These are phyloP conservation scores for Fusarium cicatricum DNA, from an alignment of 2,329 filamentous ascomycete genomes.

Conservation along the genomic window DNA sequence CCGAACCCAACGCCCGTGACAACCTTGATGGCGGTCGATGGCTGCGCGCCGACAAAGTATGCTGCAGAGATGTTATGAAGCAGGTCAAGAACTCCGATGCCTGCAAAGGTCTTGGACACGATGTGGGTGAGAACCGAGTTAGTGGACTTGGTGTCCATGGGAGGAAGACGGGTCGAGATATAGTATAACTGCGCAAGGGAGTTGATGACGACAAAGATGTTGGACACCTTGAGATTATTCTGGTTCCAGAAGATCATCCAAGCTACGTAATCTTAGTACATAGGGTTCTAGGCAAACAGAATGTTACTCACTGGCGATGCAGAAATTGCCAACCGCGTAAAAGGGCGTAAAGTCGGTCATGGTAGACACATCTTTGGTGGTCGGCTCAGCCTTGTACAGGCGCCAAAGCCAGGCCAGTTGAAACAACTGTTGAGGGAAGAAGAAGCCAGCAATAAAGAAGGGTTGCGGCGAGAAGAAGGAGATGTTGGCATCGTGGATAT, in stretches of 20 bases:
- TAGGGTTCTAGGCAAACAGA: not conserved
- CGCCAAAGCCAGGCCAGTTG: slow-evolving; percentile 5
- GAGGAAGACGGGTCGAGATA: not conserved
- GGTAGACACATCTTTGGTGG: not conserved
- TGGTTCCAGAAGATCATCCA: slow-evolving; percentile 7
- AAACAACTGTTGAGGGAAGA: slow-evolving; percentile 1
- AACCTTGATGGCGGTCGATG: not conserved
- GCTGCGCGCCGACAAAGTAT: not conserved
- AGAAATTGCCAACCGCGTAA: not conserved
- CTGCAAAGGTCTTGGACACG: slow-evolving; percentile 13
- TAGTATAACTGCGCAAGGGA: slow-evolving; percentile 1
- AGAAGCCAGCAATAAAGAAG: slow-evolving; percentile 7
- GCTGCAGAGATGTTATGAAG: slow-evolving; percentile 8
- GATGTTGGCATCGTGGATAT: slow-evolving; percentile 7
- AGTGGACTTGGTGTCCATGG: slow-evolving; percentile 1
- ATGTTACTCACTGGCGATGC: not conserved
- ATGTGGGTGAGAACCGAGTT: slow-evolving; percentile 9
- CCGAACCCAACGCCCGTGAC: slow-evolving; percentile 1
- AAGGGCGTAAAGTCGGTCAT: slow-evolving; percentile 3
- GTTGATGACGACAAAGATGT: slow-evolving; percentile 5
- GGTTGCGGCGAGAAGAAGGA: slow-evolving; percentile 12
- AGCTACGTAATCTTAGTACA: not conserved
- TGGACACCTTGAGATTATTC: slow-evolving; percentile 1
- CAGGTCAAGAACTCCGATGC: slow-evolving; percentile 8
- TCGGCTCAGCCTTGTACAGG: not conserved